Evolutionary conservation across 2,329 filamentous ascomycete genomes (phyloP).

Genomic region (Chaetomium globosum): DNA sequence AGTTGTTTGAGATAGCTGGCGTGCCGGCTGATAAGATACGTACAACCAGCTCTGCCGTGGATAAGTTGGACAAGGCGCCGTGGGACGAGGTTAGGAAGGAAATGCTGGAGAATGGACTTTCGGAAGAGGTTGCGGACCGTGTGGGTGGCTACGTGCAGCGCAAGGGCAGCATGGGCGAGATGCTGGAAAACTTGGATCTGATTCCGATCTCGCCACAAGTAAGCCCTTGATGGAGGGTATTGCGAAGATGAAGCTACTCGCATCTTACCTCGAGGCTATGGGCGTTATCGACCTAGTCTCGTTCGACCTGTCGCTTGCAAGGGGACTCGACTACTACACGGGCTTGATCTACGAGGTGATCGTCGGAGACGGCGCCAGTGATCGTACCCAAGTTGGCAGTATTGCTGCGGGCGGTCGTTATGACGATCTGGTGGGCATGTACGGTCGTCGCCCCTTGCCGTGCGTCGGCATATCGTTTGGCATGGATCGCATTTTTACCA

Average conservation of each 20-base stretch:
- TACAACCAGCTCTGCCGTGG: slow-evolving; percentile 3
- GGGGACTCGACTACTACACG: slow-evolving; percentile 81
- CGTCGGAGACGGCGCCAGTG: slow-evolving; percentile 61
- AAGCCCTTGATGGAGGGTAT: slow-evolving; percentile 67
- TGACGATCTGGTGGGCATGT: slow-evolving; percentile 92
- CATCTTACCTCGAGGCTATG: slow-evolving; percentile 81
- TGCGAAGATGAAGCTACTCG: slow-evolving; percentile 76
- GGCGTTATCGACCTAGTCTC: slow-evolving; percentile 72
- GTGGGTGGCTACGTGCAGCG: slow-evolving; percentile 13
- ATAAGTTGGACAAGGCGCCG: slow-evolving; percentile 17
- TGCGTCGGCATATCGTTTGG: slow-evolving; percentile 90
- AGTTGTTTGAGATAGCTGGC: slow-evolving; percentile 7
- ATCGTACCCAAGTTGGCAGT: slow-evolving; percentile 22
- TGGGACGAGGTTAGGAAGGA: slow-evolving; percentile 19
- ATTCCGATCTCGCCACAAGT: slow-evolving; percentile 70
- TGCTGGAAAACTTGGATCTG: slow-evolving; percentile 70
- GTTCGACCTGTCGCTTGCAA: slow-evolving; percentile 84
- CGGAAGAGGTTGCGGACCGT: slow-evolving; percentile 16
- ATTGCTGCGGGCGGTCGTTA: slow-evolving; percentile 86
- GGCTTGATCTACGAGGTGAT: slow-evolving; percentile 89
- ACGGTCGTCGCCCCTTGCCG: slow-evolving; percentile 71
- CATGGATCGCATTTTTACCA: slow-evolving; percentile 70
- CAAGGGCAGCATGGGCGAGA: slow-evolving; percentile 47
- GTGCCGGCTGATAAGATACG: slow-evolving; percentile 12
- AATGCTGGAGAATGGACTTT: slow-evolving; percentile 10